Base-by-base conservation (phyloP, 1,284 basidiomycete genomes). In the Cryptococcus sp. region DNA sequence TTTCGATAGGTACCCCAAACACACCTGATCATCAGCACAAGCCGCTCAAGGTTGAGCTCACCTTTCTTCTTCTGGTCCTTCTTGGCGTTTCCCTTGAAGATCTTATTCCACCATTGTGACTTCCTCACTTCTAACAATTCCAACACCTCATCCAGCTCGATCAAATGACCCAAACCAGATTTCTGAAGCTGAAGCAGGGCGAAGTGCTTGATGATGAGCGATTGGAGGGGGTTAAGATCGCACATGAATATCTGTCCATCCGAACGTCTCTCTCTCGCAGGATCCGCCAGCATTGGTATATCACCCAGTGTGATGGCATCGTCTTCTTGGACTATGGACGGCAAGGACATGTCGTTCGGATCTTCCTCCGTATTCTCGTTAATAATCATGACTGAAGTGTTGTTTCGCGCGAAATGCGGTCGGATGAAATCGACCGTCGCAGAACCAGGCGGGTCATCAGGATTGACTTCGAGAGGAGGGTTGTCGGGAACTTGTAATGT, bases 231-330 rank as follows among this genome's bases (percentile, higher is more conserved):
- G 55, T 84, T 89, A 29, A 99, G 82, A 75, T 93, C 89, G 5
- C 90, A 89, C 50, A 99, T 85, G 66, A 89, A 87, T 34, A 34
- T 34, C 29, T 34, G 29, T 34, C 29, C 29, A 10, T 34, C 29
- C 19, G 89, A 88, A 58, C 87, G 85, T 17, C 86, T 83, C 61
- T 83, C 88, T 6, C 53, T n/a, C 15, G 29, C 53, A 57, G 17
- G 41, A 41, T 41, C 43, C 2, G 88, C 91, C 72, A 97, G 80
- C 70, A 93, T 89, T 7, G 95, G 93, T 60, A 99, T 90, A 79
- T 99, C 96, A n/a, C 91, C 93, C 11, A 99, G 84, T 0, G 95
- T 97, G 68, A 98, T 87, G 5, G 87, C 88, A 59, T 94, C 91
- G 56, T 93, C 90, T 52, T 80, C 79, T 45, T 59, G 63, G 1